Evolutionary conservation across 164 flowering plant genomes (phyloP).

Genomic region (Cinnamomum chago): DNA sequence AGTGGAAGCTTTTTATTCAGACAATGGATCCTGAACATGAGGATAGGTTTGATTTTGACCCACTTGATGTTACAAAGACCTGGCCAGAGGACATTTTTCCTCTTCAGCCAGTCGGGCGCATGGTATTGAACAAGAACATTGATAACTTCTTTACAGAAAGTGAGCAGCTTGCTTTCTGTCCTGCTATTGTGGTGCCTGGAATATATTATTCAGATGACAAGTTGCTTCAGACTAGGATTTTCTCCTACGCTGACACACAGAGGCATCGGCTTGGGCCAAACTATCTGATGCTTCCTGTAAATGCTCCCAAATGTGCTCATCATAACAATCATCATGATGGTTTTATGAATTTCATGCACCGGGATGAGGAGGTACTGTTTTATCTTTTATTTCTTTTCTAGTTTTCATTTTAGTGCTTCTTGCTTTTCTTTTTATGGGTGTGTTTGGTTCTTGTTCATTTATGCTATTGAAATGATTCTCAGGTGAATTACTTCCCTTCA

Average conservation of each 20-base stretch:
- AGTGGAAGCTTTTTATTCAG: conserved; percentile 94
- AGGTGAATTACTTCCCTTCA: conserved; percentile 98
- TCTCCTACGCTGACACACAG: conserved; percentile 91
- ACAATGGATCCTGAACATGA: conserved; percentile 85
- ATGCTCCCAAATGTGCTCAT: conserved; percentile 90
- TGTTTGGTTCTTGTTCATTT: background rate
- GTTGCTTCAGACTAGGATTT: conserved; percentile 80
- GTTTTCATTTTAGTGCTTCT: background rate
- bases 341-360: conserved; percentile 96
- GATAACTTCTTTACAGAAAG: conserved; percentile 97
- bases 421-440: background rate
- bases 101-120: conserved; percentile 85
- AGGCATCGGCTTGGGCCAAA: conserved; percentile 98
- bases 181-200: conserved; percentile 87
- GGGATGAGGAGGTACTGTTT: conserved; percentile 92
- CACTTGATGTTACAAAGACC: conserved; percentile 88
- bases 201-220: conserved; percentile 90
- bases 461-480: conserved; percentile 10
- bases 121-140: conserved; percentile 91
- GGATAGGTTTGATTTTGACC: conserved; percentile 86
- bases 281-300: conserved; percentile 85
- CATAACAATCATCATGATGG: conserved; percentile 99
- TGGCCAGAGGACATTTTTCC: conserved; percentile 99
- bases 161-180: conserved; percentile 95
- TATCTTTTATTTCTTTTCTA: background rate